Evolutionary conservation across 805 yeast genomes (phyloP), one percentile per base, ranked within the genome.

Genomic region (Starmerella geochares): DNA sequence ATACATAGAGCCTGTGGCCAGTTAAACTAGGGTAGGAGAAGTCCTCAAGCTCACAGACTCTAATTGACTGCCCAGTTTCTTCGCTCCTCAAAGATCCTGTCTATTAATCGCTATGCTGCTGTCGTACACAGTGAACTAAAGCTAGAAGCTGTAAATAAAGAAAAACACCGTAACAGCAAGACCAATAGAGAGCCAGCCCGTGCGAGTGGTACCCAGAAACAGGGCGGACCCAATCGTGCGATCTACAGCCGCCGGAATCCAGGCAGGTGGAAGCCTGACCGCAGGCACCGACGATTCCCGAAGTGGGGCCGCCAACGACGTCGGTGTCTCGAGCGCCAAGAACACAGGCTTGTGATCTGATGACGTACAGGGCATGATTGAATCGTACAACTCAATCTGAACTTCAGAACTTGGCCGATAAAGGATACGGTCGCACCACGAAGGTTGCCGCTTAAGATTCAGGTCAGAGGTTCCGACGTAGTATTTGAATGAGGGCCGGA

Each of bases 381-480:
- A 10, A 14, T 31, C 28, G 36, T 53, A 53, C 13, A 16, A n/a
- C 7, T 16, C 5, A 6, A 50, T 40, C 3, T 3, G 17, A 10
- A 28, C 21, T 6, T 35, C 48, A 11, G 25, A 14, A 6, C 48
- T 23, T 3, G 24, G 20, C 4, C 56, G 31, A 59, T 69, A 85
- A 41, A 88, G 62, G 5, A 88, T 76, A 47, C 97, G 67, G 62
- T 88, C 97, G 65, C 96, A 87, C 94, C 95, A 88, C 6, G 94
- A 81, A 0, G 96, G 94, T 1, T 69, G 67, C 49, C 96, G 70
- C 56, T 78, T 80, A 1, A 62, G 37, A 52, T 77, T 75, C 62
- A 77, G 83, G n/a, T 73, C 71, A 3, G 55, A 46, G 0, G 79
- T 70, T 28, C 76, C 74, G 1, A 72, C 51, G 46, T 65, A 63